Conservation (phyloP, 1,139 yeast genomes). For the Waltiozyma sp. region DNA sequence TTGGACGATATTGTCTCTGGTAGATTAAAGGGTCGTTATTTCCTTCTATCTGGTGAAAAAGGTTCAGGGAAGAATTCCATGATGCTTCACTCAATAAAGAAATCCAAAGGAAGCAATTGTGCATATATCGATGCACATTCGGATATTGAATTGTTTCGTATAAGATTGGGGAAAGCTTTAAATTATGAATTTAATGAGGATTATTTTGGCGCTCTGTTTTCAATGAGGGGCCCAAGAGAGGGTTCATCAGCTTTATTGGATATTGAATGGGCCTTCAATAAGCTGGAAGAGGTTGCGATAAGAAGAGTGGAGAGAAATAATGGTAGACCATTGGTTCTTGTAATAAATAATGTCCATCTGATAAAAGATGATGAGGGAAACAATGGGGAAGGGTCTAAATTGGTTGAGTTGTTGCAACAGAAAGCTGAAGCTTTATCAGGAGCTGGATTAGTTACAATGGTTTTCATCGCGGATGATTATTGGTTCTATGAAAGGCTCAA, state of each 20-base stretch:
- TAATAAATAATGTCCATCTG: slow-evolving; percentile 67
- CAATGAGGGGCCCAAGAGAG: slow-evolving; percentile 80
- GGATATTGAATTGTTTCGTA: slow-evolving; percentile 74
- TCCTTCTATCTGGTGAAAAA: slow-evolving; percentile 68
- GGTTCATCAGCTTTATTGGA: slow-evolving; percentile 65
- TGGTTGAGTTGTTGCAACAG: slow-evolving; percentile 72
- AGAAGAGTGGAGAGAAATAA: slow-evolving; percentile 27
- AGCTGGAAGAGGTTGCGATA: slow-evolving; percentile 64
- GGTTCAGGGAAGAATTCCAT: slow-evolving; percentile 77
- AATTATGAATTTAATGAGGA: slow-evolving; percentile 71
- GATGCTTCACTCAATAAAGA: slow-evolving; percentile 39
- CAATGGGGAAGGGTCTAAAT: slow-evolving; percentile 43
- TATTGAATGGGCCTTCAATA: slow-evolving; percentile 72
- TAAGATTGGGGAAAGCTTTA: slow-evolving; percentile 65
- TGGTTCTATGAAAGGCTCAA: slow-evolving; percentile 79
- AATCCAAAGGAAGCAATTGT: slow-evolving; percentile 54
- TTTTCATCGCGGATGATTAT: slow-evolving; percentile 77
- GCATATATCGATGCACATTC: slow-evolving; percentile 76
- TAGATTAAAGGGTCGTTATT: slow-evolving; percentile 53
- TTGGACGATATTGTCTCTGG: slow-evolving; percentile 62
- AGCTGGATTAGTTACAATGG: slow-evolving; percentile 62
- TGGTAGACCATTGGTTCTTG: slow-evolving; percentile 50
- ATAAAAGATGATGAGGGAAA: slow-evolving; percentile 46
- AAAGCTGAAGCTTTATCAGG: slow-evolving; percentile 75
- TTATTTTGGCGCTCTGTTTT: slow-evolving; percentile 70